A percentile compares a stretch with the other conserved stretches of the same genome.
Conservation (phyloP, 2,329 filamentous ascomycete species). For the Diaporthe batatas region DNA sequence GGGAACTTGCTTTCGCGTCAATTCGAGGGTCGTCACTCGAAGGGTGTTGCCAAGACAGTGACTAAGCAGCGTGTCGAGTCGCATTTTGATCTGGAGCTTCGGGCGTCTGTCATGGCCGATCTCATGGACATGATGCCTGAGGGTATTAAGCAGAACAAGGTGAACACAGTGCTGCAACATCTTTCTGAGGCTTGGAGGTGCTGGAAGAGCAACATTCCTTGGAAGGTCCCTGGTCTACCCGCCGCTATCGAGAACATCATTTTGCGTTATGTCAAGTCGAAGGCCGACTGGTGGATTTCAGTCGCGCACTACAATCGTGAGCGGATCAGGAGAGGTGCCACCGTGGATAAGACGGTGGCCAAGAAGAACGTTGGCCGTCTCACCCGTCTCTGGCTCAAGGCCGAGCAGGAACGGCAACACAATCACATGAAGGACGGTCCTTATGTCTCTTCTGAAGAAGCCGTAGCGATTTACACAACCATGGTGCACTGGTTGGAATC, state of each 20-base stretch:
- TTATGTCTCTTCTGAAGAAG: constrained; percentile 98
- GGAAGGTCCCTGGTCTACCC: constrained; percentile 97
- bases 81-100: constrained; percentile 96
- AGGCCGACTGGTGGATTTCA: constrained; percentile 99
- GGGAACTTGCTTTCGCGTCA: constrained; percentile 96
- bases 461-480: constrained; percentile 98
- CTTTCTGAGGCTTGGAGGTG: constrained; percentile 98
- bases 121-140: constrained; percentile 99
- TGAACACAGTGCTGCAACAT: constrained; percentile 97
- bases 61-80: constrained; percentile 99
- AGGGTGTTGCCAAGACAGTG: constrained; percentile 98
- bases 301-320: constrained; percentile 99
- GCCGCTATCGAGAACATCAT: constrained; percentile 99
- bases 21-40: constrained; percentile 98
- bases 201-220: constrained; percentile 99
- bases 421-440: constrained; percentile 99
- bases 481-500: constrained; percentile 99
- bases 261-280: constrained; percentile 97
- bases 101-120: constrained; percentile 98
- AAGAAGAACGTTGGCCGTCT: constrained; percentile 98
- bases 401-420: constrained; percentile 97
- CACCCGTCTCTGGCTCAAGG: constrained; percentile 96
- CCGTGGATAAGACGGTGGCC: constrained; percentile 98
- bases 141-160: constrained; percentile 99
- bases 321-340: constrained; percentile 94